A percentile compares a stretch with the other conserved stretches of the same genome.
These are phyloP conservation scores for Cyclospora cayetanensis DNA, from an alignment of 169 alveolate species.

Conservation along the genomic window DNA sequence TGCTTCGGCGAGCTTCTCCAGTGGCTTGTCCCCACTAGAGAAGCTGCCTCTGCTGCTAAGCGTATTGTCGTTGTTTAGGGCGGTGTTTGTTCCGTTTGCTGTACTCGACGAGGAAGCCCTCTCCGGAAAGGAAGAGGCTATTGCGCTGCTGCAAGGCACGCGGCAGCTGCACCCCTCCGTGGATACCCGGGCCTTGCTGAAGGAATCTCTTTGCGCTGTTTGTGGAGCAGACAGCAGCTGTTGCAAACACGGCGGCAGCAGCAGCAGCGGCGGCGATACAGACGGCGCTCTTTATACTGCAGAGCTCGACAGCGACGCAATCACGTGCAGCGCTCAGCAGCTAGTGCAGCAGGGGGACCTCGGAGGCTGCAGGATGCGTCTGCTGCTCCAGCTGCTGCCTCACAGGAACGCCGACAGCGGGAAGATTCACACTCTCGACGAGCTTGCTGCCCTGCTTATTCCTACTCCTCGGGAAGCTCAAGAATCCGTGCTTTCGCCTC, in stretches of 20 bases:
- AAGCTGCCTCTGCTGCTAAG: background rate
- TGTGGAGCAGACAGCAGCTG: background rate
- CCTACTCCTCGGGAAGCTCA: slow-evolving; percentile 32
- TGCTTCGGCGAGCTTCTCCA: too few species aligned
- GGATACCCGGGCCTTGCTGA: slow-evolving; percentile 6
- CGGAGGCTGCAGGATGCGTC: slow-evolving; percentile 18
- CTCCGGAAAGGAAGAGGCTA: slow-evolving; percentile 18
- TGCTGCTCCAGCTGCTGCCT: slow-evolving; percentile 56
- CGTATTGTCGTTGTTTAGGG: background rate
- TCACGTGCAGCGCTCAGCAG: slow-evolving; percentile 15
- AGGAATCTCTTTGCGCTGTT: background rate
- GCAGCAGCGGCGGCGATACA: background rate
- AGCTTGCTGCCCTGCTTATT: background rate
- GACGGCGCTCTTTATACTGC: background rate
- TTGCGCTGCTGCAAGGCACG: slow-evolving; percentile 30
- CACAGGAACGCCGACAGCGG: background rate
- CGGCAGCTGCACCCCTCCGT: slow-evolving; percentile 6
- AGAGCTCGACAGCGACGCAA: background rate
- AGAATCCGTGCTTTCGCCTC: slow-evolving; percentile 23
- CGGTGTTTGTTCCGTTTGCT: slow-evolving; percentile 20
- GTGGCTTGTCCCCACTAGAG: too few species aligned
- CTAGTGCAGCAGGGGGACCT: background rate
- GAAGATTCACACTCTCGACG: background rate
- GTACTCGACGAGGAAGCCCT: slow-evolving; percentile 16
- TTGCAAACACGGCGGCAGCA: slow-evolving; percentile 11